These are phyloP conservation scores for Xylaria palmicola DNA, from an alignment of 495 filamentous ascomycete genomes.

Conservation along the genomic window DNA sequence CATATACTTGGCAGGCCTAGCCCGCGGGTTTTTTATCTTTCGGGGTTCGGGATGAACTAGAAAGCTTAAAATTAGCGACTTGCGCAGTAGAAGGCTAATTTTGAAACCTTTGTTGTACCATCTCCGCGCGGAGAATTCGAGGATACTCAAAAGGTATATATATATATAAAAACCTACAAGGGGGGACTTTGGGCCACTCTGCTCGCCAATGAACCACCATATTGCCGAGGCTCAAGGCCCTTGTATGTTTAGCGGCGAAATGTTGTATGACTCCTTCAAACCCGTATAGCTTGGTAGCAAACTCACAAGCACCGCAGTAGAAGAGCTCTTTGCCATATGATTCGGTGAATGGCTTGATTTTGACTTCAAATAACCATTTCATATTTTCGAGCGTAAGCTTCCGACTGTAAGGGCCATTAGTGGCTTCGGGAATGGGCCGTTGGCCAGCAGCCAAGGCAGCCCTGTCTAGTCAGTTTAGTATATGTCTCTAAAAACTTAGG, in stretches of 20 bases:
- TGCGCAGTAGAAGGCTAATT: not conserved
- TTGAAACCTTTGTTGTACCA: not conserved
- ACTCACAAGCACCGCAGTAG: slow-evolving; percentile 67
- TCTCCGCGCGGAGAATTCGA: not conserved
- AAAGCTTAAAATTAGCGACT: slow-evolving; percentile 28
- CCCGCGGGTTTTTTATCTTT: slow-evolving; percentile 27
- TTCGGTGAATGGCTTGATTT: slow-evolving; percentile 66
- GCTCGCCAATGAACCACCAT: slow-evolving; percentile 73
- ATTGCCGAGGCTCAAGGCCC: slow-evolving; percentile 61
- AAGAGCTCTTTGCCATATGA: slow-evolving; percentile 65
- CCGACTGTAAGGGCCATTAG: slow-evolving; percentile 53
- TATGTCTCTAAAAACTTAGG: not conserved
- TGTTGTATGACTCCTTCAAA: slow-evolving; percentile 80
- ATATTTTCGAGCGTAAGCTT: slow-evolving; percentile 76
- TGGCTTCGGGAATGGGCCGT: slow-evolving; percentile 41
- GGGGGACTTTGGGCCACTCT: slow-evolving; percentile 73
- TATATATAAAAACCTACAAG: slow-evolving; percentile 36
- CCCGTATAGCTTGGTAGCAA: slow-evolving; percentile 61
- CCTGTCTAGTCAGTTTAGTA: slow-evolving; percentile 25
- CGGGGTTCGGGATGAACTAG: slow-evolving; percentile 48
- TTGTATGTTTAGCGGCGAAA: slow-evolving; percentile 77
- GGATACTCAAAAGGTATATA: not conserved
- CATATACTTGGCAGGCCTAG: not conserved
- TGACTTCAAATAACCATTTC: slow-evolving; percentile 79
- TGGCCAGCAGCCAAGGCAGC: slow-evolving; percentile 44